phyloP scores from a whole-genome alignment of 225 moss, liverwort and hornwort genomes.

The Marchantia polymorpha region DNA sequence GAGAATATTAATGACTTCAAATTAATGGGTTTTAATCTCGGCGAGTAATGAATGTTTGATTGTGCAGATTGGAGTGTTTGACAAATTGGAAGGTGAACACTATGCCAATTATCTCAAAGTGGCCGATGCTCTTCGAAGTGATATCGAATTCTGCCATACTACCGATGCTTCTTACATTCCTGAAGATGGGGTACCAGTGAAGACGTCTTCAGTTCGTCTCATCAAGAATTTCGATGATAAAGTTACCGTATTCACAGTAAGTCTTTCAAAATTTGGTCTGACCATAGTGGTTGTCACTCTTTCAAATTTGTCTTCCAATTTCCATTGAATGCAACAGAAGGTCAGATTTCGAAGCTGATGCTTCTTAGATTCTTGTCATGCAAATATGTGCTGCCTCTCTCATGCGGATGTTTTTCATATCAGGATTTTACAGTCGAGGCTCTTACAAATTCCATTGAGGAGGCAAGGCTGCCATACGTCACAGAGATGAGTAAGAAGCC shows the following conservation, averaged over 20 bases:
- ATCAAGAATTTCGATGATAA: slow-evolving; percentile 88
- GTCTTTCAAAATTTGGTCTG: slow-evolving; percentile 13
- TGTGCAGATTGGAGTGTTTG: slow-evolving; percentile 75
- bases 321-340: not conserved
- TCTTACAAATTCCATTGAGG: slow-evolving; percentile 58
- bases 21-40: not conserved
- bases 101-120: slow-evolving; percentile 59
- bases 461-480: slow-evolving; percentile 64
- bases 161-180: slow-evolving; percentile 54
- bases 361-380: not conserved
- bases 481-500: slow-evolving; percentile 87
- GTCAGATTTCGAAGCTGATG: too few species aligned
- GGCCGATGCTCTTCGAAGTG: slow-evolving; percentile 61
- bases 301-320: not conserved
- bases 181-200: slow-evolving; percentile 51
- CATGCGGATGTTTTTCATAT: not conserved
- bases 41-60: not conserved
- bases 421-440: slow-evolving; percentile 73
- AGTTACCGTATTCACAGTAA: slow-evolving; percentile 63
- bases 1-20: too few species aligned
- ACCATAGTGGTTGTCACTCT: not conserved
- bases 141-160: slow-evolving; percentile 70
- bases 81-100: slow-evolving; percentile 65
- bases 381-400: not conserved
- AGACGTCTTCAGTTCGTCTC: slow-evolving; percentile 69